phyloP scores from a whole-genome alignment of 805 yeast species.

The Candida incommunis region DNA sequence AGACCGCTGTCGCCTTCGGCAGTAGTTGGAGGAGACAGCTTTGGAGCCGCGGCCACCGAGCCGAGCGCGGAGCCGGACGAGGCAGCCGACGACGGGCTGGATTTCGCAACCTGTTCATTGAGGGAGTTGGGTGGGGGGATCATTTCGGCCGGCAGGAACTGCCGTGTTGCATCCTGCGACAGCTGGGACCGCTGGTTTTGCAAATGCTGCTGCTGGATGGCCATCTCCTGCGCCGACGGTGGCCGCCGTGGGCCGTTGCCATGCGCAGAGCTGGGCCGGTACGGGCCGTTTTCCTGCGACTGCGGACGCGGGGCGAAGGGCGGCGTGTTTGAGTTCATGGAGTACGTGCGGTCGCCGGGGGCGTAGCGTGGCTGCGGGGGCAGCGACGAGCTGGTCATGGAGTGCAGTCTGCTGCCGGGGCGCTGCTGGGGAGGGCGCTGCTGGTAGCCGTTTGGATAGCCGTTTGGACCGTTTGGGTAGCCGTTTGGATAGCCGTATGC shows the following conservation, averaged over 20 bases:
- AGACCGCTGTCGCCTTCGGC: neutral
- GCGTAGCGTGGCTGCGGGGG: neutral
- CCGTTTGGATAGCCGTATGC: slow-evolving; percentile 1
- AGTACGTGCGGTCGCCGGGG: neutral
- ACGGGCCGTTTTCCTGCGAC: neutral
- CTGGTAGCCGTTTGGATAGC: slow-evolving; percentile 2
- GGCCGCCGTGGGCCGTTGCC: neutral
- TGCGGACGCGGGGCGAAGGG: neutral
- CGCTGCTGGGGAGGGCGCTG: neutral
- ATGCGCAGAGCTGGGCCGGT: neutral
- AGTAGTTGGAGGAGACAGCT: neutral
- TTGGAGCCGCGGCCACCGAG: neutral
- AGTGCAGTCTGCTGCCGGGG: slow-evolving; percentile 2
- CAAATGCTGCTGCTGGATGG: neutral
- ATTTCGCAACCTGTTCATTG: no score
- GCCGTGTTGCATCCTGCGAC: neutral
- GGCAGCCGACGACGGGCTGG: neutral
- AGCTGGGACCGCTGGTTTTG: neutral
- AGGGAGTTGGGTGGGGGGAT: no score
- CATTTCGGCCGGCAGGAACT: no score
- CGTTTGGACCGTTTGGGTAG: neutral
- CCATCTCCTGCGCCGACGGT: neutral
- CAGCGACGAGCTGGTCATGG: neutral
- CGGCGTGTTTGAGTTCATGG: neutral
- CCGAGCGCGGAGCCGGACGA: neutral